Evolutionary conservation across 306 rosid genomes (phyloP).

Genomic region (Sindora glabra): DNA sequence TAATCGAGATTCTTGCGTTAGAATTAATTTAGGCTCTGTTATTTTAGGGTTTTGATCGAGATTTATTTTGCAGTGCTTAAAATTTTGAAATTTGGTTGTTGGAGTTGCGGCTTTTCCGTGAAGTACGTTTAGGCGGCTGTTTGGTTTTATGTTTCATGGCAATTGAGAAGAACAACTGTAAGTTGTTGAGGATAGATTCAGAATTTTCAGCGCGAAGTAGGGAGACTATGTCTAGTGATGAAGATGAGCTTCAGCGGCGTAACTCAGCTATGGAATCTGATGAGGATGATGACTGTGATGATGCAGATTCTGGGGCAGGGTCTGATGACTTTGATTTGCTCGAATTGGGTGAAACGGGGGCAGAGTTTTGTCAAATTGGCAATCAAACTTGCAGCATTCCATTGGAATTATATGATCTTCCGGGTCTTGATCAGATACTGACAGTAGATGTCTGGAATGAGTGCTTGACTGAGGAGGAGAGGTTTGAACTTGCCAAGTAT

Average conservation of each 20-base stretch:
- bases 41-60: slow-evolving; percentile 38
- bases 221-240: slow-evolving; percentile 86
- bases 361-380: slow-evolving; percentile 93
- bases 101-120: not conserved
- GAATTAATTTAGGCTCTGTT: slow-evolving; percentile 8
- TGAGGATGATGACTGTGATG: slow-evolving; percentile 86
- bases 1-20: not conserved
- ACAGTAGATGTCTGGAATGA: slow-evolving; percentile 95
- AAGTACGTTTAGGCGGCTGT: slow-evolving; percentile 24
- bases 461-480: slow-evolving; percentile 73
- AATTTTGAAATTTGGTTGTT: slow-evolving; percentile 14
- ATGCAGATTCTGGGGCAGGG: slow-evolving; percentile 98
- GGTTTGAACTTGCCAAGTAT: slow-evolving; percentile 74
- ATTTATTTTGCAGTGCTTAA: slow-evolving; percentile 26
- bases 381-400: slow-evolving; percentile 94
- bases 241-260: slow-evolving; percentile 69
- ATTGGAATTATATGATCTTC: slow-evolving; percentile 80
- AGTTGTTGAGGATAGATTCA: slow-evolving; percentile 77
- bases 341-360: slow-evolving; percentile 91
- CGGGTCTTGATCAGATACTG: slow-evolving; percentile 72
- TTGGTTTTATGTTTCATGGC: slow-evolving; percentile 70
- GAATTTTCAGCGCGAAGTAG: slow-evolving; percentile 74
- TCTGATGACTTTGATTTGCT: slow-evolving; percentile 97
- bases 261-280: slow-evolving; percentile 71
- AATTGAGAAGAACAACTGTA: slow-evolving; percentile 90